Conservation (phyloP, 331 rosid genomes). For the Acacia pycnantha region DNA sequence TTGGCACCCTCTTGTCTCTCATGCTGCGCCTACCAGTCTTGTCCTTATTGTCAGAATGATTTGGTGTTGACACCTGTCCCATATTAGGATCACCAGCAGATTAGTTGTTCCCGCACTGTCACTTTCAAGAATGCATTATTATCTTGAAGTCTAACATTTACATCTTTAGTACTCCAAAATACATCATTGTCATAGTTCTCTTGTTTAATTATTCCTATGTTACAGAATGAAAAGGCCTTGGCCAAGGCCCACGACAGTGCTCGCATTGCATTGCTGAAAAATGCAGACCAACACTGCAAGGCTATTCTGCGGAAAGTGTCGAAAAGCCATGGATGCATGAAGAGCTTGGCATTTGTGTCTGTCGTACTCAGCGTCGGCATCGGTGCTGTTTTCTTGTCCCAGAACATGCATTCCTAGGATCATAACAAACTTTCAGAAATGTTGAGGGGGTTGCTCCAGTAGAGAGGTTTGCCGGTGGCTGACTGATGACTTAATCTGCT, state of each 20-base stretch:
- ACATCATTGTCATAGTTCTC: neutral
- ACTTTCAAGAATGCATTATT: constrained; percentile 10
- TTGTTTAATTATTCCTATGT: constrained; percentile 6
- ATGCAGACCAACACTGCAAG: constrained; percentile 47
- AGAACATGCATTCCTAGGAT: constrained; percentile 41
- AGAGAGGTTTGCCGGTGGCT: neutral
- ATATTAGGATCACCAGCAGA: no score
- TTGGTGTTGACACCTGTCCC: no score
- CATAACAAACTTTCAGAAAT: constrained; percentile 31
- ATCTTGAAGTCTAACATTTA: neutral
- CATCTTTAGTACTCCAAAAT: neutral
- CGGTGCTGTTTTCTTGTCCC: constrained; percentile 39
- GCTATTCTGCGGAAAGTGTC: constrained; percentile 35
- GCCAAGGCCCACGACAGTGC: constrained; percentile 29
- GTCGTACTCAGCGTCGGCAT: constrained; percentile 37
- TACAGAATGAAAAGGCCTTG: constrained; percentile 43
- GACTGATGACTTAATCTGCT: constrained; percentile 20
- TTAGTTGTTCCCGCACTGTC: neutral
- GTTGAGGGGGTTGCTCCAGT: constrained; percentile 11
- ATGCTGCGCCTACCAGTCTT: no score
- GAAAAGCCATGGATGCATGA: constrained; percentile 43
- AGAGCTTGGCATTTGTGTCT: constrained; percentile 38
- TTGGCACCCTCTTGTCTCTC: no score
- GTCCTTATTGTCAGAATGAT: no score
- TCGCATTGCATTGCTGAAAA: constrained; percentile 32